Evolutionary conservation across 2,329 filamentous ascomycete species (phyloP), one percentile per base, ranked within the genome.

Genomic region (Exserohilum turcica): DNA sequence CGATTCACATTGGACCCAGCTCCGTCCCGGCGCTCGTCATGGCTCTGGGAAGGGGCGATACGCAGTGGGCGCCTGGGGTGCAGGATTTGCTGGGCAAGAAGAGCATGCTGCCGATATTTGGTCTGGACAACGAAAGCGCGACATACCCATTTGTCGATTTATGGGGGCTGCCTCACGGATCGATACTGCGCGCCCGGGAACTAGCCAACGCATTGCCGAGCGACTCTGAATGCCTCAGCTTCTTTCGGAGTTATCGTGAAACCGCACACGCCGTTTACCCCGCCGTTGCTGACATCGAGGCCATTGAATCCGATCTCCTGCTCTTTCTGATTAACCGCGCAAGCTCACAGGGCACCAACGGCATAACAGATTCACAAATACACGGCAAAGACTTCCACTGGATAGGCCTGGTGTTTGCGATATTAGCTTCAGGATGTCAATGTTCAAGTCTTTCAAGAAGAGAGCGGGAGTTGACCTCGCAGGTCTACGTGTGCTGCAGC

Each of bases 71-170:
- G 39, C 80, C 81, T 19, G 79, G 82, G 31, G 77, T 84, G 10
- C 80, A 84, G 57, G 81, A 85, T 43, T 71, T 86, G 10, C 71
- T 86, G 38, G 83, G 85, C 52, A 76, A 74, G 59, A 84, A 84
- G 60, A 84, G 82, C 40, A 84, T 87, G 59, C 71, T 87, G 18
- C 84, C 84, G 0, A 82, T 86, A 48, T 79, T 87, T 51, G 84
- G 84, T 2, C 76, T 87, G 29, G 84, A 86, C 64, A 86, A 87
- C 60, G 84, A 86, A 63, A 84, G 81, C 32, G 83, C 83, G 3
- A 86, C 84, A 7, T 87, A 87, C 64, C 84, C 84, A 6, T 87
- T 87, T 61, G 83, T 87, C 24, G 84, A 86, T 63, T 72, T 87
- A 2, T 87, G 84, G 84, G 85, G 79, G 1, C 59, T 84, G 5